These are phyloP conservation scores for Blastobotrys mokoenaii DNA, from an alignment of 805 yeast genomes.

Conservation along the genomic window DNA sequence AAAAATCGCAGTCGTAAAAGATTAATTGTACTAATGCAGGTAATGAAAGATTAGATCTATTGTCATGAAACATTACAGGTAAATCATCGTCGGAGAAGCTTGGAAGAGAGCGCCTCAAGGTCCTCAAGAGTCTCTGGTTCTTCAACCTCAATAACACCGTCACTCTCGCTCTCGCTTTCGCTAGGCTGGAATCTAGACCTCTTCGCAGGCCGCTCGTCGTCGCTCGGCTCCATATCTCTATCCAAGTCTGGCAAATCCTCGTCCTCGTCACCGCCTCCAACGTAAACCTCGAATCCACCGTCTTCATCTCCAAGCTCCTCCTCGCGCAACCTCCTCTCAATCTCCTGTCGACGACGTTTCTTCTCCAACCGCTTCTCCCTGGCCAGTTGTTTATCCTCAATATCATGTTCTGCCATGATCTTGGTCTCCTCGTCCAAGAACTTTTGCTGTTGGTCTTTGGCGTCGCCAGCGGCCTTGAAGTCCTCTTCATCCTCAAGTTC, in stretches of 20 bases:
- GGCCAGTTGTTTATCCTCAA: constrained; percentile 68
- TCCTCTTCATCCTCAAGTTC: constrained; percentile 88
- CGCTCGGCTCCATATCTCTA: constrained; percentile 6
- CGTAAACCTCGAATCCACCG: constrained; percentile 26
- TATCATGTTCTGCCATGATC: constrained; percentile 64
- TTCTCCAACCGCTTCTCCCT: constrained; percentile 75
- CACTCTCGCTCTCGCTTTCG: constrained; percentile 24
- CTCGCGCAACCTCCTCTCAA: constrained; percentile 47
- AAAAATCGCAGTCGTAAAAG: too few relatives aligned
- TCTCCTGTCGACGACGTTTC: constrained; percentile 80
- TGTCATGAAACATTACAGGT: too few relatives aligned
- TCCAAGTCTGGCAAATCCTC: constrained; percentile 10
- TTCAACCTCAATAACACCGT: constrained; percentile 59
- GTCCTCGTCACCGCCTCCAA: constrained; percentile 21
- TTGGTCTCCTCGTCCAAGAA: constrained; percentile 61
- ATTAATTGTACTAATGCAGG: too few relatives aligned
- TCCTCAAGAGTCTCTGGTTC: constrained; percentile 90
- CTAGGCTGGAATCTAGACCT: constrained; percentile 29
- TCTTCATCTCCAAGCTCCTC: constrained; percentile 27
- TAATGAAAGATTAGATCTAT: too few relatives aligned
- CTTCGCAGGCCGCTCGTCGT: constrained; percentile 24
- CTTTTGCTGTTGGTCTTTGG: constrained; percentile 54
- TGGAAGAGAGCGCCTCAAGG: constrained; percentile 55
- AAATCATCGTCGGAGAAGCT: constrained; percentile 14
- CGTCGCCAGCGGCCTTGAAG: constrained; percentile 63